Conservation (phyloP, 2,329 filamentous ascomycete genomes). For the Penicillium sp. region DNA sequence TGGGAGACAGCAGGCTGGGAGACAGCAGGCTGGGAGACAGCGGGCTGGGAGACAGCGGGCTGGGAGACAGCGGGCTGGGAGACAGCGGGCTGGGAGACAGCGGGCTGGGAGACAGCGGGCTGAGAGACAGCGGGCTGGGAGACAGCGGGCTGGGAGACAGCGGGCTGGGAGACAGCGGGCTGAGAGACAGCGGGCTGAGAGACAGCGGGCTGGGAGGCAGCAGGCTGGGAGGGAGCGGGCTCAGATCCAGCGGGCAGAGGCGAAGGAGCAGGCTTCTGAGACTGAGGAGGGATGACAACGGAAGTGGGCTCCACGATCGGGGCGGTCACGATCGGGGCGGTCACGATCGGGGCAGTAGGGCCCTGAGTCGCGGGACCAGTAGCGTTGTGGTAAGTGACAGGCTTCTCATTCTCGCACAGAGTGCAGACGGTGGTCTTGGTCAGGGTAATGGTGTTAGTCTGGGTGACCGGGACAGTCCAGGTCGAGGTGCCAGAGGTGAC, state of each 20-base stretch:
- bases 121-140: not conserved
- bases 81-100: not conserved
- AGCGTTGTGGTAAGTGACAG: slow-evolving; percentile 16
- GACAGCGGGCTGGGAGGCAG: slow-evolving; percentile 2
- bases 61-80: slow-evolving; percentile 1
- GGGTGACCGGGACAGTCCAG: slow-evolving; percentile 30
- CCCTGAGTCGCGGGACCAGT: slow-evolving; percentile 9
- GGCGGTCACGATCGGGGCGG: slow-evolving; percentile 13
- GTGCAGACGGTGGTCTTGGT: slow-evolving; percentile 28
- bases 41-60: slow-evolving; percentile 4
- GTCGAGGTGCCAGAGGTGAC: slow-evolving; percentile 31
- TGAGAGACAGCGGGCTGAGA: no score
- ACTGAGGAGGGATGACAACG: slow-evolving; percentile 2
- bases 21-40: slow-evolving; percentile 4
- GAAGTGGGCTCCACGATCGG: slow-evolving; percentile 8
- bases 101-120: slow-evolving; percentile 1
- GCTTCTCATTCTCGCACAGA: slow-evolving; percentile 21
- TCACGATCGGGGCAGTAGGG: slow-evolving; percentile 15
- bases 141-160: no score
- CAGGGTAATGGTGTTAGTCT: slow-evolving; percentile 32
- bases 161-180: slow-evolving; percentile 4
- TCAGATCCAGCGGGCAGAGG: not conserved
- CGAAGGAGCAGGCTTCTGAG: not conserved
- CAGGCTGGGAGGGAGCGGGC: slow-evolving; percentile 2
- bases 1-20: slow-evolving; percentile 3